phyloP scores from a whole-genome alignment of 257 asterid genomes.

The Primulina eburnea region DNA sequence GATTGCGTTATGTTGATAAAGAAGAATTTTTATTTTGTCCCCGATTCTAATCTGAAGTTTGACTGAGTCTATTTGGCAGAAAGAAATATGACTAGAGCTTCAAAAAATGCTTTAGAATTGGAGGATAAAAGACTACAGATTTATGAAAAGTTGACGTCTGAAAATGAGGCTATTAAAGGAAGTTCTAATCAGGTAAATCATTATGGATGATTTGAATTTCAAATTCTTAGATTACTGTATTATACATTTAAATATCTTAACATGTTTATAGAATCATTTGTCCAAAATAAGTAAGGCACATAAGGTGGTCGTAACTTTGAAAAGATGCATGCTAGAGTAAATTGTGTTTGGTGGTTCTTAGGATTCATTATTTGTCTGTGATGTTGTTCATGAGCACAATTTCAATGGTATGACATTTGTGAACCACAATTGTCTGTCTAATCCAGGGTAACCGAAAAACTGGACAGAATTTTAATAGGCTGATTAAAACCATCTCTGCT shows the following conservation, averaged over 20 bases:
- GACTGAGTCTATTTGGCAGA: conserved; percentile 33
- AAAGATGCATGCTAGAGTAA: conserved; percentile 5
- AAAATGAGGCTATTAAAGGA: conserved; percentile 41
- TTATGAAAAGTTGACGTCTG: conserved; percentile 43
- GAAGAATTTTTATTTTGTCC: background rate
- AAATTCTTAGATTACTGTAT: background rate
- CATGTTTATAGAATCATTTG: conserved; percentile 10
- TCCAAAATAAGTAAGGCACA: conserved; percentile 16
- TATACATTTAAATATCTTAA: background rate
- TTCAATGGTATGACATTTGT: conserved; percentile 7
- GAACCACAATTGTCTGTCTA: conserved; percentile 18
- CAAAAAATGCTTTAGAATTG: conserved; percentile 70
- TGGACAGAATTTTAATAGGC: conserved; percentile 48
- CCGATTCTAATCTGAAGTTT: conserved; percentile 27
- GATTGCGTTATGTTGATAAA: background rate
- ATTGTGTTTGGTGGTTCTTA: conserved; percentile 19
- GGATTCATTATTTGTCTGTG: conserved; percentile 8
- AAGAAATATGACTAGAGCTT: conserved; percentile 51
- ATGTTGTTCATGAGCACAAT: background rate
- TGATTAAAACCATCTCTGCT: conserved; percentile 54
- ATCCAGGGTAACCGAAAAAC: conserved; percentile 51
- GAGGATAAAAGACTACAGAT: conserved; percentile 54
- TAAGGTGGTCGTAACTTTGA: background rate
- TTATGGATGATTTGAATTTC: conserved; percentile 19
- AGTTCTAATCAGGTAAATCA: conserved; percentile 52